phyloP scores from a whole-genome alignment of 495 filamentous ascomycete genomes.

The Sordaria brevicollis region DNA sequence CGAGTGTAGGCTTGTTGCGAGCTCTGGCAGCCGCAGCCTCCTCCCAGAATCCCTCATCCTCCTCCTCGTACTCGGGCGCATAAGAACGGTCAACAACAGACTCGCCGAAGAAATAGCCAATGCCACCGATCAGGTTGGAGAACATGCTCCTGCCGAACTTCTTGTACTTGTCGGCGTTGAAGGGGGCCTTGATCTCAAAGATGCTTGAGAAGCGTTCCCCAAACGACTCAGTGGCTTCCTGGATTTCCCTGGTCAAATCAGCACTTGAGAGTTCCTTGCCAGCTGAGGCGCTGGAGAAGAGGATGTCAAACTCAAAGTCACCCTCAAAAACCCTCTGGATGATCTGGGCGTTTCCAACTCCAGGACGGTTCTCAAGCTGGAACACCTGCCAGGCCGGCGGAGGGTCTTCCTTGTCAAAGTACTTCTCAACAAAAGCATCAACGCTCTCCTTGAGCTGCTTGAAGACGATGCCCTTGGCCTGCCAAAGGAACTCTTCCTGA shows the following conservation, averaged over 20 bases:
- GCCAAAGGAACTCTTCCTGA: constrained; percentile 69
- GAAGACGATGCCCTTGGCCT: constrained; percentile 75
- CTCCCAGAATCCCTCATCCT: constrained; percentile 96
- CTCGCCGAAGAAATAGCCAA: constrained; percentile 90
- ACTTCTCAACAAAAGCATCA: constrained; percentile 50
- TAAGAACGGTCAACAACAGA: constrained; percentile 82
- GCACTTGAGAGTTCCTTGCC: constrained; percentile 48
- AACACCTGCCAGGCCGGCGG: constrained; percentile 84
- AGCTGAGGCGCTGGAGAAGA: constrained; percentile 76
- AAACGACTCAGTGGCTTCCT: constrained; percentile 55
- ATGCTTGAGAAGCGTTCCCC: constrained; percentile 61
- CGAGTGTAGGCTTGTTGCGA: constrained; percentile 52
- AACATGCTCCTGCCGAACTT: constrained; percentile 83
- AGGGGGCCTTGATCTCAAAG: constrained; percentile 68
- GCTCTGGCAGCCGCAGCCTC: constrained; percentile 65
- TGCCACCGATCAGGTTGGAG: constrained; percentile 87
- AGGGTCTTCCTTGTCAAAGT: constrained; percentile 58
- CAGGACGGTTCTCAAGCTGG: constrained; percentile 59
- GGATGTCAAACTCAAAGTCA: constrained; percentile 84
- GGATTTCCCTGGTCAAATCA: constrained; percentile 59
- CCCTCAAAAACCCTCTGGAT: constrained; percentile 92
- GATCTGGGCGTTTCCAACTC: constrained; percentile 71
- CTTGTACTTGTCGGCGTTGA: constrained; percentile 58
- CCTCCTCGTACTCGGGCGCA: constrained; percentile 85
- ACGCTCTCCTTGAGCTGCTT: constrained; percentile 66